A percentile compares a stretch with the other conserved stretches of the same genome.
phyloP scores from a whole-genome alignment of 352 stramenopile genomes.

The Hyphochytrium catenoides region DNA sequence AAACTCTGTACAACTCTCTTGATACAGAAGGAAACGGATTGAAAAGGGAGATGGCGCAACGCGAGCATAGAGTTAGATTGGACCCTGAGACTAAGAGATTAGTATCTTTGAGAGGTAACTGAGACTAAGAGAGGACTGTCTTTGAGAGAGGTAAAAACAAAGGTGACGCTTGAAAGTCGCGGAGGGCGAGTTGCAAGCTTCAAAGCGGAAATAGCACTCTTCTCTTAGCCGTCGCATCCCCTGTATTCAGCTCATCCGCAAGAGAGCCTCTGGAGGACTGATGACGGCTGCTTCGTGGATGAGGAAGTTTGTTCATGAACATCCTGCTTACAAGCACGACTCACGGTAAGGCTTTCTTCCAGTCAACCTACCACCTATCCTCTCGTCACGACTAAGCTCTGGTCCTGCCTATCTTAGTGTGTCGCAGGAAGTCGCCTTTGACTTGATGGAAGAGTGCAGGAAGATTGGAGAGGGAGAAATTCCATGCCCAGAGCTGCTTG shows the following conservation, averaged over 20 bases:
- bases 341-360: slow-evolving; percentile 55
- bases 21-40: no score
- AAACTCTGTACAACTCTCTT: no score
- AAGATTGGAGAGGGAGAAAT: slow-evolving; percentile 81
- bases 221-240: no score
- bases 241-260: slow-evolving; percentile 73
- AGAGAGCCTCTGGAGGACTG: slow-evolving; percentile 81
- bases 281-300: slow-evolving; percentile 90
- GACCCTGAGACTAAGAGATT: no score
- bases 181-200: no score
- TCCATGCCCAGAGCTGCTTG: slow-evolving; percentile 72
- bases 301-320: slow-evolving; percentile 75
- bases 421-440: slow-evolving; percentile 54
- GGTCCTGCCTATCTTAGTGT: slow-evolving; percentile 15
- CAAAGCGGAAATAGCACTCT: no score
- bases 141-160: no score
- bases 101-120: no score
- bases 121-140: no score
- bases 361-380: slow-evolving; percentile 22
- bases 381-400: not conserved
- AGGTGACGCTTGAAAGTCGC: no score
- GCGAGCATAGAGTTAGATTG: no score
- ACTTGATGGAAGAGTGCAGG: slow-evolving; percentile 82
- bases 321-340: slow-evolving; percentile 86
- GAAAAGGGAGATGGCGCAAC: no score